Evolutionary conservation across 1,139 yeast genomes (phyloP).

Genomic region (Taphrina confusa): DNA sequence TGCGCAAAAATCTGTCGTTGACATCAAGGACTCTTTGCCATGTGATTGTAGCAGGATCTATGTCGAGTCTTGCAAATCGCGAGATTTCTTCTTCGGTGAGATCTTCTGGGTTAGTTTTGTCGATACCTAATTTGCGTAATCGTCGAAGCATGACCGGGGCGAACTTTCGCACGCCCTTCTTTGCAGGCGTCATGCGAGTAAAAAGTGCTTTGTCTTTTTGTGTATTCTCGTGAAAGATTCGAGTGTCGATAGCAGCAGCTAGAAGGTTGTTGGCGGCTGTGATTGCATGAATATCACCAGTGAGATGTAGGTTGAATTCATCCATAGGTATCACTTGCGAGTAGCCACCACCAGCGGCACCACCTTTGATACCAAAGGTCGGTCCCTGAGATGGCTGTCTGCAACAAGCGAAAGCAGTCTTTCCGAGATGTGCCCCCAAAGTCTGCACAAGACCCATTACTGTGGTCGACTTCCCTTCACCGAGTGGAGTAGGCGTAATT

Average conservation of each 20-base stretch:
- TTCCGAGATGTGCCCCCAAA: constrained; percentile 84
- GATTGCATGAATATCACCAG: constrained; percentile 98
- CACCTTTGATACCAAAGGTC: constrained; percentile 84
- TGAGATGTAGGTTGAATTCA: constrained; percentile 95
- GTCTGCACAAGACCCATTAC: constrained; percentile 97
- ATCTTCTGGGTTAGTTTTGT: constrained; percentile 77
- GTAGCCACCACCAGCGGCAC: constrained; percentile 99
- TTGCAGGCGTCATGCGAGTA: constrained; percentile 82
- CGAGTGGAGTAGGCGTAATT: constrained; percentile 96
- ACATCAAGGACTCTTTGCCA: constrained; percentile 97
- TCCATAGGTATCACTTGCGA: constrained; percentile 99
- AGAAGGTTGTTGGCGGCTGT: constrained; percentile 91
- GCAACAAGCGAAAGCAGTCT: constrained; percentile 88
- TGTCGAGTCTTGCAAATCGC: constrained; percentile 79
- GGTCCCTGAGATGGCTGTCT: constrained; percentile 99
- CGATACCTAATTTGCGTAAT: constrained; percentile 74
- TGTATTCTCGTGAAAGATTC: constrained; percentile 96
- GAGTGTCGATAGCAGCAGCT: constrained; percentile 97
- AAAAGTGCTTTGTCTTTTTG: constrained; percentile 85
- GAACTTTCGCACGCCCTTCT: constrained; percentile 78
- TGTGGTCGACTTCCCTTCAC: constrained; percentile 97
- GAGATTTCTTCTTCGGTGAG: constrained; percentile 77
- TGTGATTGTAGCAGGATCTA: constrained; percentile 90
- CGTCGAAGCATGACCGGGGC: constrained; percentile 78
- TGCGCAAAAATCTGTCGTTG: constrained; percentile 90